phyloP scores from a whole-genome alignment of 1,284 basidiomycete genomes.

The Boletellus deceptivus region DNA sequence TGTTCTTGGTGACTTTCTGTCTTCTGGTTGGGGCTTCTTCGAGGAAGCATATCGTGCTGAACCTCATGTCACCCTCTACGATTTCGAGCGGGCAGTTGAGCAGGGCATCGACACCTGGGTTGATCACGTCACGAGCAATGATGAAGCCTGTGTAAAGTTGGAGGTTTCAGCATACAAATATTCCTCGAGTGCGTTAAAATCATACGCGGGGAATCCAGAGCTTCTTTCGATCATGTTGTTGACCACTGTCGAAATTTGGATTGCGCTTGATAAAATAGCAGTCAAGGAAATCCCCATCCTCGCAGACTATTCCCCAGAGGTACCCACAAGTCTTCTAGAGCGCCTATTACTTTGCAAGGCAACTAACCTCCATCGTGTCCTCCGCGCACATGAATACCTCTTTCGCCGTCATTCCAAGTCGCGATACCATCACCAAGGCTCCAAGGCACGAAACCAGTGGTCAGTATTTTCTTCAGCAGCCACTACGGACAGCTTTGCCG shows the following conservation, averaged over 20 bases:
- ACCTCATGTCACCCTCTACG: slow-evolving; percentile 23
- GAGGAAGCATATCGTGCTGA: slow-evolving; percentile 6
- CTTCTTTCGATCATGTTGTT: no score
- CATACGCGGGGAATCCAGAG: slow-evolving; percentile 29
- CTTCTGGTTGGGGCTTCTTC: slow-evolving; percentile 9
- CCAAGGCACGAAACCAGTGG: slow-evolving; percentile 4
- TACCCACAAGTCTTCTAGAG: slow-evolving; percentile 37
- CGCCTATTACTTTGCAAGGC: slow-evolving; percentile 38
- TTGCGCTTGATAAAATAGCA: slow-evolving; percentile 2
- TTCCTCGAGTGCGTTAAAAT: slow-evolving; percentile 18
- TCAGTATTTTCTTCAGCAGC: slow-evolving; percentile 21
- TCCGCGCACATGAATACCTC: slow-evolving; percentile 32
- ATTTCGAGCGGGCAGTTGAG: slow-evolving; percentile 33
- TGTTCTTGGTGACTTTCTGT: slow-evolving; percentile 12
- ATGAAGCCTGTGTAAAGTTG: slow-evolving; percentile 15
- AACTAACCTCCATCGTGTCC: slow-evolving; percentile 27
- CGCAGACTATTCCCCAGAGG: slow-evolving; percentile 43
- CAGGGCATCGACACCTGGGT: slow-evolving; percentile 31
- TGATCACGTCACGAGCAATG: not conserved
- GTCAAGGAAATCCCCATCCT: slow-evolving; percentile 37
- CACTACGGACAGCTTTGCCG: slow-evolving; percentile 21
- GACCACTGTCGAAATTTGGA: no score
- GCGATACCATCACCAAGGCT: no score
- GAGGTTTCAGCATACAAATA: slow-evolving; percentile 30
- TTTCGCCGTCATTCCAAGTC: slow-evolving; percentile 20